phyloP scores from a whole-genome alignment of 2,329 filamentous ascomycete species.

The Aspergillus vadensis region DNA sequence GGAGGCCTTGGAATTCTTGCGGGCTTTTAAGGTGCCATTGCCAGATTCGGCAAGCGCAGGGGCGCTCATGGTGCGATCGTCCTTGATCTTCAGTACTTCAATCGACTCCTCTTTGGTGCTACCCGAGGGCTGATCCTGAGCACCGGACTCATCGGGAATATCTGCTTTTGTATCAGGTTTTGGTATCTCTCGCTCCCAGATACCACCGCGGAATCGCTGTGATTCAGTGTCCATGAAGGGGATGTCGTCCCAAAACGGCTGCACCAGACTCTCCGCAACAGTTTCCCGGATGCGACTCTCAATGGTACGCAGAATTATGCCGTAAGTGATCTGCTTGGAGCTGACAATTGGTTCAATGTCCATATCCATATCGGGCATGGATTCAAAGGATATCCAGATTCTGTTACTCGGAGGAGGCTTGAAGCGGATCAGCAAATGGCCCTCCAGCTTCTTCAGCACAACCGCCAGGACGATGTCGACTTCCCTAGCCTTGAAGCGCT shows the following conservation, averaged over 20 bases:
- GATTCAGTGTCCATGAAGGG: constrained; percentile 82
- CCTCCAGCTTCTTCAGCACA: constrained; percentile 80
- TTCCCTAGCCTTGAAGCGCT: constrained; percentile 84
- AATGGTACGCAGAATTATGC: constrained; percentile 86
- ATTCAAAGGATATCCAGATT: constrained; percentile 92
- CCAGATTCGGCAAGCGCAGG: constrained; percentile 32
- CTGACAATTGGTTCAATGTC: constrained; percentile 95
- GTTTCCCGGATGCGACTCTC: constrained; percentile 95
- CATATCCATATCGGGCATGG: constrained; percentile 91
- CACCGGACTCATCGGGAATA: constrained; percentile 40
- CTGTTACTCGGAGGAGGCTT: constrained; percentile 96
- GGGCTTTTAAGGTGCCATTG: constrained; percentile 27
- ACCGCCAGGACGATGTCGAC: constrained; percentile 87
- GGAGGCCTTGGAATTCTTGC: constrained; percentile 32
- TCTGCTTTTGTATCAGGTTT: constrained; percentile 45
- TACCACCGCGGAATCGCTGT: constrained; percentile 80
- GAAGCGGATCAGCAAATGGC: constrained; percentile 80
- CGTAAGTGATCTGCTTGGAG: constrained; percentile 92
- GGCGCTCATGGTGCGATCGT: constrained; percentile 39
- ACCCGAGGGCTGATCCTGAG: constrained; percentile 24
- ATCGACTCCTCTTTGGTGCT: constrained; percentile 23
- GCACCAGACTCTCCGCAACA: constrained; percentile 84
- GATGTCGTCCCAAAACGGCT: constrained; percentile 94
- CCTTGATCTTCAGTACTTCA: constrained; percentile 35
- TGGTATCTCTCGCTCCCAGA: constrained; percentile 61